Evolutionary conservation across 768 basidiomycete genomes (phyloP).

Genomic region (Lentinula sp.): DNA sequence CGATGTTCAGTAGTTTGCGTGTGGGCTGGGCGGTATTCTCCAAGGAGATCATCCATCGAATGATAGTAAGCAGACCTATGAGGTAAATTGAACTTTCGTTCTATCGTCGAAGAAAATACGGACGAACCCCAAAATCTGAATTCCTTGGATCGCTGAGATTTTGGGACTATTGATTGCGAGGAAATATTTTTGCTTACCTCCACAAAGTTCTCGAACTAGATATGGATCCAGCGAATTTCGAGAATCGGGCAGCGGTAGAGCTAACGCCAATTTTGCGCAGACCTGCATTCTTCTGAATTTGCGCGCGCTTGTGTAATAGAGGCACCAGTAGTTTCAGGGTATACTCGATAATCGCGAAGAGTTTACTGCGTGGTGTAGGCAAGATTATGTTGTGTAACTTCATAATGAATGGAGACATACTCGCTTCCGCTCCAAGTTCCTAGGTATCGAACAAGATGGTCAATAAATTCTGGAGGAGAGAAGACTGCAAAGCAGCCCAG

Average conservation of each 20-base stretch:
- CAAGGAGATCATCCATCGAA: slow-evolving; percentile 74
- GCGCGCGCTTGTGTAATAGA: slow-evolving; percentile 59
- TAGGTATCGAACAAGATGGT: slow-evolving; percentile 71
- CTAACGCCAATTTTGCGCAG: slow-evolving; percentile 49
- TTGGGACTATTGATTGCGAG: not conserved
- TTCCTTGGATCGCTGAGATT: not conserved
- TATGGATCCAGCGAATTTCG: slow-evolving; percentile 49
- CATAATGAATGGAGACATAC: slow-evolving; percentile 27
- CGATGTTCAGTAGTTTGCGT: slow-evolving; percentile 63
- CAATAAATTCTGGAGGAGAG: slow-evolving; percentile 55
- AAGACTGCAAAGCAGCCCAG: slow-evolving; percentile 58
- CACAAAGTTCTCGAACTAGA: slow-evolving; percentile 69
- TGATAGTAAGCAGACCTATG: slow-evolving; percentile 67
- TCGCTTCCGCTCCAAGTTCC: slow-evolving; percentile 86
- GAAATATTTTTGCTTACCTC: slow-evolving; percentile 15
- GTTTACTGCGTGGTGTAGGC: slow-evolving; percentile 43
- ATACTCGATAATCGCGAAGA: slow-evolving; percentile 77
- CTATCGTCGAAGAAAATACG: not conserved
- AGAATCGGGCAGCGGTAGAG: slow-evolving; percentile 41
- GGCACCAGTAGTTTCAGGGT: slow-evolving; percentile 65
- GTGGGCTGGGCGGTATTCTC: slow-evolving; percentile 72
- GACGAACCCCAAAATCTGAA: slow-evolving; percentile 66
- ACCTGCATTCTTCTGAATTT: slow-evolving; percentile 61
- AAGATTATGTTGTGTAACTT: not conserved
- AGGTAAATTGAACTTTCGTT: not conserved